phyloP scores from a whole-genome alignment of 2,329 filamentous ascomycete species.

The Fusarium austroafricanum region DNA sequence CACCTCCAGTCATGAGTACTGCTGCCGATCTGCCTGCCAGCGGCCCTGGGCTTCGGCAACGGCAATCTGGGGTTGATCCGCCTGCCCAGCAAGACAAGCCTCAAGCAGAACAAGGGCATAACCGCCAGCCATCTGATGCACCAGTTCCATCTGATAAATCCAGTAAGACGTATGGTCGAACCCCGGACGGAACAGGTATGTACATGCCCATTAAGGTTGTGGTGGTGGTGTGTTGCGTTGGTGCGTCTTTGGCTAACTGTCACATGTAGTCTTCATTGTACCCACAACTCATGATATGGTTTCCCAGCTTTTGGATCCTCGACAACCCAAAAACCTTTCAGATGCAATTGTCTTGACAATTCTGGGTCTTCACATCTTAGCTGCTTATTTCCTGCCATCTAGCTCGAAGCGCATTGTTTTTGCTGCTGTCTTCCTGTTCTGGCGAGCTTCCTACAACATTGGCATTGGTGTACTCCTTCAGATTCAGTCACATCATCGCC shows the following conservation, averaged over 20 bases:
- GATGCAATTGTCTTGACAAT: conserved; percentile 84
- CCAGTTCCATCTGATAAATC: conserved; percentile 44
- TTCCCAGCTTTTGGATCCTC: conserved; percentile 92
- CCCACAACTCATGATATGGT: conserved; percentile 99
- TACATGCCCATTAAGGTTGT: conserved; percentile 35
- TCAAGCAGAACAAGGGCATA: conserved; percentile 25
- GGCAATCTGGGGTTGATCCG: conserved; percentile 41
- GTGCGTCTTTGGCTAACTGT: conserved; percentile 39
- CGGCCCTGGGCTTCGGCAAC: conserved; percentile 48
- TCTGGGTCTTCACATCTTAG: conserved; percentile 78
- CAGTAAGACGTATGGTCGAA: conserved; percentile 89
- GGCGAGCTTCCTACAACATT: conserved; percentile 91
- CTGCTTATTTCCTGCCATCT: conserved; percentile 78
- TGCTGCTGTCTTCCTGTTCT: conserved; percentile 87
- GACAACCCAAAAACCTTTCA: conserved; percentile 93
- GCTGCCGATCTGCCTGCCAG: conserved; percentile 45
- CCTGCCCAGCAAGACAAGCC: conserved; percentile 29
- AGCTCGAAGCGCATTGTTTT: conserved; percentile 80
- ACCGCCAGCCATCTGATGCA: conserved; percentile 26
- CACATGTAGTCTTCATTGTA: conserved; percentile 84
- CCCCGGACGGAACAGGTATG: conserved; percentile 89
- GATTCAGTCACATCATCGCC: conserved; percentile 89
- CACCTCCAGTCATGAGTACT: conserved; percentile 46
- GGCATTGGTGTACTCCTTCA: conserved; percentile 92
- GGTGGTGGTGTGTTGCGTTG: conserved; percentile 17